These are phyloP conservation scores for Talaromyces sp. DNA, from an alignment of 2,329 filamentous ascomycete species.

Conservation along the genomic window DNA sequence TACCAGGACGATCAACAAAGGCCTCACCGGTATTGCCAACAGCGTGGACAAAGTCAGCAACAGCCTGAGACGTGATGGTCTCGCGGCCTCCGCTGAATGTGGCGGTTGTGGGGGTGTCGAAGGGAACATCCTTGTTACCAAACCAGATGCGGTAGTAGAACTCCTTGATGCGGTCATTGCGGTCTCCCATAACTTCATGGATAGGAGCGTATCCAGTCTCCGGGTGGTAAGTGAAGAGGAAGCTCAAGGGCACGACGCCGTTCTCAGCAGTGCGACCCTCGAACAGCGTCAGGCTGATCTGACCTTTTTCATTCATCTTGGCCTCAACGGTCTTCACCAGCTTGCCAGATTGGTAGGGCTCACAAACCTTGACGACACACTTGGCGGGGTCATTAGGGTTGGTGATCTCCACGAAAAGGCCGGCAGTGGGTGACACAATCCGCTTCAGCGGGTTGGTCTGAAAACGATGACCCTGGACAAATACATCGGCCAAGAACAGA, in stretches of 20 bases:
- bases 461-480: conserved; percentile 94
- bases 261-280: conserved; percentile 89
- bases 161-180: conserved; percentile 98
- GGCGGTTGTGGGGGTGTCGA: conserved; percentile 81
- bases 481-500: conserved; percentile 88
- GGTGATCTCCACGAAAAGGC: conserved; percentile 85
- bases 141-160: conserved; percentile 99
- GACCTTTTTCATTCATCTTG: conserved; percentile 71
- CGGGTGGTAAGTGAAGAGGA: conserved; percentile 91
- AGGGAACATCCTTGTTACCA: conserved; percentile 78
- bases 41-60: conserved; percentile 98
- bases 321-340: conserved; percentile 87
- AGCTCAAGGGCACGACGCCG: conserved; percentile 77
- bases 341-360: conserved; percentile 83
- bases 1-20: conserved; percentile 93
- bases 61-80: conserved; percentile 85
- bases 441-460: conserved; percentile 94
- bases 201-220: conserved; percentile 98
- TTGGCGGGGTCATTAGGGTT: conserved; percentile 79
- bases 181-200: conserved; percentile 90
- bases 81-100: conserved; percentile 88
- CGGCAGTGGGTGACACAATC: conserved; percentile 82
- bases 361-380: conserved; percentile 83
- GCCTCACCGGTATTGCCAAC: conserved; percentile 97
- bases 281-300: conserved; percentile 87